These are phyloP conservation scores for Anthracocystis setariae DNA, from an alignment of 1,284 basidiomycete genomes.

Conservation along the genomic window DNA sequence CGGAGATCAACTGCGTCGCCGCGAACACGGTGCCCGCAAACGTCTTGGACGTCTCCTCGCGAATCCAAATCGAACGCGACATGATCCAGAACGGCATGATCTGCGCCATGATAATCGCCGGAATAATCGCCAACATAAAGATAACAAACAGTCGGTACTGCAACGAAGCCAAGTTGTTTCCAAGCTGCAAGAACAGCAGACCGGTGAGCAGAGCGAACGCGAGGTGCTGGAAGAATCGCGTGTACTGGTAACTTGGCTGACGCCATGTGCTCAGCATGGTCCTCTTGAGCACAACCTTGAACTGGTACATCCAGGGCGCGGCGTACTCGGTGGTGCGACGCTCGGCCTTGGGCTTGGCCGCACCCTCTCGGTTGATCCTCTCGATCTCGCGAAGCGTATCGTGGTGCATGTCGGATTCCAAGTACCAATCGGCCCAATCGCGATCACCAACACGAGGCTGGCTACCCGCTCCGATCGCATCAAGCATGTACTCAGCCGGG, in stretches of 20 bases:
- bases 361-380: conserved; percentile 70
- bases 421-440: conserved; percentile 68
- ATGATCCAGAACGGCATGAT: conserved; percentile 87
- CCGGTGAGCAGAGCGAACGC: conserved; percentile 80
- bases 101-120: conserved; percentile 80
- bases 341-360: conserved; percentile 66
- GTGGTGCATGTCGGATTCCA: conserved; percentile 66
- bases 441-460: conserved; percentile 62
- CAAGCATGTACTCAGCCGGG: conserved; percentile 71
- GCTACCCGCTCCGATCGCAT: conserved; percentile 68
- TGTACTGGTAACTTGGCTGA: conserved; percentile 70
- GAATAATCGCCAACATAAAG: conserved; percentile 72
- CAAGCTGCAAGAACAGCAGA: conserved; percentile 83
- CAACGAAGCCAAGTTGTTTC: conserved; percentile 76
- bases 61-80: conserved; percentile 71
- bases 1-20: conserved; percentile 58
- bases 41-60: conserved; percentile 61
- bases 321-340: conserved; percentile 69
- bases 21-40: conserved; percentile 66
- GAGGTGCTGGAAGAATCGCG: conserved; percentile 75
- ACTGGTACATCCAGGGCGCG: conserved; percentile 81
- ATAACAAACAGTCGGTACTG: conserved; percentile 86
- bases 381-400: conserved; percentile 69
- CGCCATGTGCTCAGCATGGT: conserved; percentile 73
- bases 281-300: conserved; percentile 78